Conservation (phyloP, 2,329 filamentous ascomycete genomes). For the Fusarium illudens region DNA sequence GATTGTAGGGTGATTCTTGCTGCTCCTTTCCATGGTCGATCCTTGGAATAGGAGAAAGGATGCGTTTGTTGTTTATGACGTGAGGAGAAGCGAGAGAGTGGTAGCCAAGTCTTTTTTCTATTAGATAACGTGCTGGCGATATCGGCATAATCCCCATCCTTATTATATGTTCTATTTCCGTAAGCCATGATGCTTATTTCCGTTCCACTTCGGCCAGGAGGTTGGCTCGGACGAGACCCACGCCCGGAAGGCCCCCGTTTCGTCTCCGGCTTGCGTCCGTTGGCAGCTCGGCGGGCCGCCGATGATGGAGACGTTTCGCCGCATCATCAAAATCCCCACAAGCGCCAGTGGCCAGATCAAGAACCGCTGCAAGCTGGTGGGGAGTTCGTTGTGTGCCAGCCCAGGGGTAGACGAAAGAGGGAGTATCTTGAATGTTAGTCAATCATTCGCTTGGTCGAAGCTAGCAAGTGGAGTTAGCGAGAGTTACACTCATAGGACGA, state of each 20-base stretch:
- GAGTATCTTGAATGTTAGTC: not conserved
- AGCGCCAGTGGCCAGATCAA: constrained; percentile 1
- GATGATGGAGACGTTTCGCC: constrained; percentile 3
- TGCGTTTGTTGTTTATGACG: constrained; percentile 5
- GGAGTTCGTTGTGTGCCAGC: not conserved
- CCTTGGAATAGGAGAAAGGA: not conserved
- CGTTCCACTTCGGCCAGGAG: constrained; percentile 10
- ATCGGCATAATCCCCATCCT: constrained; percentile 30
- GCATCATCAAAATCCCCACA: constrained; percentile 3
- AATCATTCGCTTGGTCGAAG: not conserved
- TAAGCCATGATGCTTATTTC: constrained; percentile 28
- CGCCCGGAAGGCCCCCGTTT: constrained; percentile 16
- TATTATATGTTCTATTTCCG: constrained; percentile 32
- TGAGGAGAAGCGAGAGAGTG: constrained; percentile 4
- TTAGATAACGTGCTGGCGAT: constrained; percentile 26
- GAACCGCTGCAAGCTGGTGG: not conserved
- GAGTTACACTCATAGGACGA: not conserved
- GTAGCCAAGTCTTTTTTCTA: constrained; percentile 23
- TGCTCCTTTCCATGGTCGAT: constrained; percentile 23
- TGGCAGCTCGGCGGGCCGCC: constrained; percentile 5
- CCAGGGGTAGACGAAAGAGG: constrained; percentile 1
- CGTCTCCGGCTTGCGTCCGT: constrained; percentile 20
- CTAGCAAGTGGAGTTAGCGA: not conserved
- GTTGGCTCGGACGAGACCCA: constrained; percentile 7
- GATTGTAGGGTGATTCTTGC: constrained; percentile 4